Conservation (phyloP, 1,139 yeast genomes). For the Taphrina communis region DNA sequence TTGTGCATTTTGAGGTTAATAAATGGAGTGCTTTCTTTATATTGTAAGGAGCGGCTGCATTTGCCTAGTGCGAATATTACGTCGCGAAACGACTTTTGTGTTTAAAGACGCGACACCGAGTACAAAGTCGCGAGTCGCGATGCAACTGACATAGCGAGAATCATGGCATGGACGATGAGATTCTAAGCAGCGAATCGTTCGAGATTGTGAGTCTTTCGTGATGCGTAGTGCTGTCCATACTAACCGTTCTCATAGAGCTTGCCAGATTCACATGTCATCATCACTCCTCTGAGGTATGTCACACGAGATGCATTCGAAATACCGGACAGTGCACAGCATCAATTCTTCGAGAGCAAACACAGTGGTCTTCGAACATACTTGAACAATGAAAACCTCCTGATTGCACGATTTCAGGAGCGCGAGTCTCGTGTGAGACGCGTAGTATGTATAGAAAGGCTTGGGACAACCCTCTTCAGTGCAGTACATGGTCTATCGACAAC, state of each 20-base stretch:
- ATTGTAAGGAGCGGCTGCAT: not conserved
- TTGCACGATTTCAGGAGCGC: conserved; percentile 17
- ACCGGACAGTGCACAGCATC: not conserved
- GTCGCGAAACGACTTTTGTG: conserved; percentile 12
- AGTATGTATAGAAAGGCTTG: conserved; percentile 16
- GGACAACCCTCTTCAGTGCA: conserved; percentile 7
- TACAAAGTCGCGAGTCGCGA: not conserved
- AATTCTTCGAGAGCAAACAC: conserved; percentile 1
- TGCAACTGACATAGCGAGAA: not conserved
- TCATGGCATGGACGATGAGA: conserved; percentile 8
- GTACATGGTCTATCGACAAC: not conserved
- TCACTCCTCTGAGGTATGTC: conserved; percentile 9
- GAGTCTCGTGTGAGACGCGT: conserved; percentile 20
- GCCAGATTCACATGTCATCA: conserved; percentile 14
- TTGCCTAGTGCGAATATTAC: not conserved
- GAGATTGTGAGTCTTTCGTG: conserved; percentile 6
- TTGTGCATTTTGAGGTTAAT: too few species aligned
- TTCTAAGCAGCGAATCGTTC: not conserved
- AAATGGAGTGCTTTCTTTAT: not conserved
- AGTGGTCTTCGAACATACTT: not conserved
- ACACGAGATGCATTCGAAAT: not conserved
- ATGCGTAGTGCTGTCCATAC: not conserved
- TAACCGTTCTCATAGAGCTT: conserved; percentile 5
- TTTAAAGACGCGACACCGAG: conserved; percentile 10
- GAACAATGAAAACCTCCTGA: not conserved